Base-by-base conservation (phyloP, 306 rosid species). In the Cucurbita moschata region DNA sequence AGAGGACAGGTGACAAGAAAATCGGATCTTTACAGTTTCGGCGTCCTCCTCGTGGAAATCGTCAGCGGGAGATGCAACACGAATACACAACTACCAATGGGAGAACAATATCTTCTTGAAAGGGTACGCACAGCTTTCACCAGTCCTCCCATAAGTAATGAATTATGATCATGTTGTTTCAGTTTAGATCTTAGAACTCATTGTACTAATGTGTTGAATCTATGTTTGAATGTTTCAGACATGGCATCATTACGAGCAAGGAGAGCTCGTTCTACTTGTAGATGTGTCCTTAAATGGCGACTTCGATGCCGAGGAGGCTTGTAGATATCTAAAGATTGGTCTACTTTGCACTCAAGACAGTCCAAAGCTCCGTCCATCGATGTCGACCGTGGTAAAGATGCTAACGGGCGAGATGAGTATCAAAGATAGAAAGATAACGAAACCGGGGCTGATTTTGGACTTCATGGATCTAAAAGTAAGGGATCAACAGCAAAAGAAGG, bases 311-410 rank as follows among this genome's bases (percentile, higher is more conserved):
- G 99, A 87, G 87, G 88, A 91, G 83, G 99, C 97, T 5, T 84
- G 92, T 78, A 79, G 79, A 4, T 81, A 88, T 77, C 86, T 95
- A 69, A 91, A 86, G 82, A 85, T 95, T 59, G 91, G 89, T 65
- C 96, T 95, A 72, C 91, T 95, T 49, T 95, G 99, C 85, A 91
- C 99, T 6, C 99, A 95, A 75, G 96, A 91, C 78, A 61, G 87
- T 55, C 96, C 91, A 0, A 89, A 86, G 79, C 86, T 77, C 59
- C 87, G 99, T 72, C 99, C 99, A 9, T 81, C 99, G 12, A 95
- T 95, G 97, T 84, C 99, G 56, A 75, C 90, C 0, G 99, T 91
- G 77, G 91, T 95, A 23, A 88, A 88, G 90, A 89, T 95, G 96
- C 89, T 95, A 40, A 89, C 81, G 0, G 89, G 96, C 43, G 66